phyloP scores from a whole-genome alignment of 331 rosid genomes.

The Ulmus americana region DNA sequence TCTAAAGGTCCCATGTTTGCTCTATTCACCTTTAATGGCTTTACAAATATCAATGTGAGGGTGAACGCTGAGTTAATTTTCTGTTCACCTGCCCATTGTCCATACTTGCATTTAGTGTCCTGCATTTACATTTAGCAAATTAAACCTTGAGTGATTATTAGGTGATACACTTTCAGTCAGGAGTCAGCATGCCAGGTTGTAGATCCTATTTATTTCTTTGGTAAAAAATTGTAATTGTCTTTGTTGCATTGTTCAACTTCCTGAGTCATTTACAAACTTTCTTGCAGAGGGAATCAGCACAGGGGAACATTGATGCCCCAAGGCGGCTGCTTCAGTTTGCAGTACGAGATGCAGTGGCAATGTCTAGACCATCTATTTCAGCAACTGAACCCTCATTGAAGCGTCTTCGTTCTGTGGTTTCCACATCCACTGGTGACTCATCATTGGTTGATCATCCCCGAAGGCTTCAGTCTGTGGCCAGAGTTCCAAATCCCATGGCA shows the following conservation, averaged over 20 bases:
- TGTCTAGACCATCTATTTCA: constrained; percentile 44
- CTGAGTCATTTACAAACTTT: constrained; percentile 24
- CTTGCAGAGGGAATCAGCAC: constrained; percentile 64
- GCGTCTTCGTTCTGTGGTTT: constrained; percentile 92
- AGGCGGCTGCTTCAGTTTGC: constrained; percentile 90
- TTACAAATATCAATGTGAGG: no score
- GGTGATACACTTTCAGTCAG: not conserved
- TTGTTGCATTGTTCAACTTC: constrained; percentile 5
- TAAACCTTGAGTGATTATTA: not conserved
- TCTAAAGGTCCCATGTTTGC: no score
- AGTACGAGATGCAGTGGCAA: constrained; percentile 83
- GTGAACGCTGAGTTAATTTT: no score
- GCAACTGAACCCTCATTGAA: constrained; percentile 57
- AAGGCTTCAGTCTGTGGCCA: constrained; percentile 45
- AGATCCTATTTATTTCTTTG: not conserved
- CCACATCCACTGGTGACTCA: constrained; percentile 47
- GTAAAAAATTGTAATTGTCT: not conserved
- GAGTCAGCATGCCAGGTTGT: not conserved
- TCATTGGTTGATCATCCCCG: constrained; percentile 45
- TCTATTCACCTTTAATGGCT: no score
- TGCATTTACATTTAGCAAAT: not conserved
- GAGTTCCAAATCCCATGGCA: constrained; percentile 71
- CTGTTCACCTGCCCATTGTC: not conserved
- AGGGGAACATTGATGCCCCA: constrained; percentile 56
- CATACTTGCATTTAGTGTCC: not conserved